Percentiles rank a stretch among this genome's conserved stretches.
phyloP scores from a whole-genome alignment of 352 stramenopile species.

The Phytophthora idaei region DNA sequence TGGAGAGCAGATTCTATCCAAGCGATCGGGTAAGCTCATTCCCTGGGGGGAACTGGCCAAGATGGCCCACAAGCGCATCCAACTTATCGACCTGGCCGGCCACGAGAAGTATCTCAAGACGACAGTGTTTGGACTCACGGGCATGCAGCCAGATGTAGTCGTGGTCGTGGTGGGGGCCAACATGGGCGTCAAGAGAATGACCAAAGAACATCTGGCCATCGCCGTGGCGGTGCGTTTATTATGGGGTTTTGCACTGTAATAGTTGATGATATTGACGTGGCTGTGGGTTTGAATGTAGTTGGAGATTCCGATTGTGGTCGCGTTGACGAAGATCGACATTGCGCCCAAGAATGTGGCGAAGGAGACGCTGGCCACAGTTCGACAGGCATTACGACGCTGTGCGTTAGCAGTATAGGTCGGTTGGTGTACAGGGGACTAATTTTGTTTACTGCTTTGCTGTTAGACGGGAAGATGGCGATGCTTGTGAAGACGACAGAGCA shows the following conservation, averaged over 20 bases:
- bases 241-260: not conserved
- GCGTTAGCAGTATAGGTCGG: conserved; percentile 10
- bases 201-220: conserved; percentile 93
- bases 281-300: conserved; percentile 43
- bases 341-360: conserved; percentile 92
- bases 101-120: conserved; percentile 99
- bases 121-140: conserved; percentile 98
- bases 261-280: not conserved
- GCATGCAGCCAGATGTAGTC: conserved; percentile 95
- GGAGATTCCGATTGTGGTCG: conserved; percentile 93
- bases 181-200: conserved; percentile 96
- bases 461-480: conserved; percentile 94
- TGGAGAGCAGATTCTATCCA: conserved; percentile 82
- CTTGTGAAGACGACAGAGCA: conserved; percentile 91
- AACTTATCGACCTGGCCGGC: conserved; percentile 89
- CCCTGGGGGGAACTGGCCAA: conserved; percentile 84
- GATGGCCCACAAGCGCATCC: conserved; percentile 80
- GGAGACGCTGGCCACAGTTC: conserved; percentile 90
- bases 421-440: not conserved
- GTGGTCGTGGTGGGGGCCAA: conserved; percentile 94
- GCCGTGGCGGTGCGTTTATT: conserved; percentile 71
- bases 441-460: conserved; percentile 1
- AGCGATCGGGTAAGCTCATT: conserved; percentile 71
- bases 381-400: conserved; percentile 86
- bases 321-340: conserved; percentile 95